phyloP scores from a whole-genome alignment of 345 rosid genomes.

The Raphanus raphanistrum region DNA sequence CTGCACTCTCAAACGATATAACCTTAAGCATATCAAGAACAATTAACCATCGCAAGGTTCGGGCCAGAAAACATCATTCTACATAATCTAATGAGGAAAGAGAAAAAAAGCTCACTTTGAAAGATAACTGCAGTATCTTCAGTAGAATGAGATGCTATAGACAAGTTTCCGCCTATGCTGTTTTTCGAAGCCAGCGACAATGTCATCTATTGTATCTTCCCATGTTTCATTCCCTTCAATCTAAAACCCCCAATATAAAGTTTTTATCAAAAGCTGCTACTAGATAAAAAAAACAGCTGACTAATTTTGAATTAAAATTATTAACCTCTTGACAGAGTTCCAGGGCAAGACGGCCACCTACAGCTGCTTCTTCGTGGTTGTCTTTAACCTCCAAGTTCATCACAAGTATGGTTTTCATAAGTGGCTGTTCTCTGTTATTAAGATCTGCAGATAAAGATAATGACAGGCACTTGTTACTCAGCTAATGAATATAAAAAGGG shows the following conservation, averaged over 20 bases:
- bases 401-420: slow-evolving; percentile 68
- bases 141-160: slow-evolving; percentile 77
- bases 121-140: slow-evolving; percentile 25
- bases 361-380: slow-evolving; percentile 95
- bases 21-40: neutral
- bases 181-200: slow-evolving; percentile 68
- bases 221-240: slow-evolving; percentile 78
- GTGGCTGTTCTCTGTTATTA: slow-evolving; percentile 71
- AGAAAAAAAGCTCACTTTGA: neutral
- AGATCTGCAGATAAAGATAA: slow-evolving; percentile 54
- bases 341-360: slow-evolving; percentile 42
- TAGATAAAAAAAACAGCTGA: neutral
- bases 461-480: too few relatives aligned
- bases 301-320: neutral
- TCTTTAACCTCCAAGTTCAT: slow-evolving; percentile 98
- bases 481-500: too few relatives aligned
- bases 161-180: slow-evolving; percentile 75
- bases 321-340: neutral
- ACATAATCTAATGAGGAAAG: neutral
- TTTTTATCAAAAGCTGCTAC: neutral
- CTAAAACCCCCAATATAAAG: slow-evolving; percentile 35
- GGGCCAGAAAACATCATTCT: neutral
- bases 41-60: neutral
- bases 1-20: neutral
- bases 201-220: slow-evolving; percentile 86